A percentile compares a stretch with the other conserved stretches of the same genome.
Conservation (phyloP, 208 protist species). For the Trypanosoma cruzi region DNA sequence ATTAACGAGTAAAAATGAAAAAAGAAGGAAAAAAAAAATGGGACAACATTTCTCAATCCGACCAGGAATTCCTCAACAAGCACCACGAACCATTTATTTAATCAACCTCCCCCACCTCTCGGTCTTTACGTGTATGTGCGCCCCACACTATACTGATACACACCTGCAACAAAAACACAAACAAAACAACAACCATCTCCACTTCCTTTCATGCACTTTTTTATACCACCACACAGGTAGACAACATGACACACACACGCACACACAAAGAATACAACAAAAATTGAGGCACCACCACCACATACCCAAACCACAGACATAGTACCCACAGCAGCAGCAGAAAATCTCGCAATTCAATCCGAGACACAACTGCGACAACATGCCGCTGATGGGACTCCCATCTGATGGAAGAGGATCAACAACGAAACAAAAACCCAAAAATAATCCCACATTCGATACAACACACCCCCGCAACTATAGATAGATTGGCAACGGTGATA, state of each 20-base stretch:
- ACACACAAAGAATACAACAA: neutral
- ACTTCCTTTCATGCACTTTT: too few relatives aligned
- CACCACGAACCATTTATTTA: neutral
- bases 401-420: constrained; percentile 20
- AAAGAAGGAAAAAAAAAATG: neutral
- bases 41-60: neutral
- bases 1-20: neutral
- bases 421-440: neutral
- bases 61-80: neutral
- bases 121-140: too few relatives aligned
- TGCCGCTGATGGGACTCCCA: constrained; percentile 24
- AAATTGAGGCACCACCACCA: neutral
- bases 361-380: neutral
- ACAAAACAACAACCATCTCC: too few relatives aligned
- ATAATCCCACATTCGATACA: neutral
- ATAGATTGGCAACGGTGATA: too few relatives aligned
- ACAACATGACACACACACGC: neutral
- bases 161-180: too few relatives aligned
- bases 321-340: constrained; percentile 22
- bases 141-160: too few relatives aligned
- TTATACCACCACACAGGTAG: too few relatives aligned
- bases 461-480: too few relatives aligned
- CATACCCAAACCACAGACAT: constrained; percentile 19
- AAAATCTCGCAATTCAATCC: neutral
- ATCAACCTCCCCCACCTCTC: neutral